Conservation (phyloP, 2,329 filamentous ascomycete genomes). For the Colletotrichum tropicicola region DNA sequence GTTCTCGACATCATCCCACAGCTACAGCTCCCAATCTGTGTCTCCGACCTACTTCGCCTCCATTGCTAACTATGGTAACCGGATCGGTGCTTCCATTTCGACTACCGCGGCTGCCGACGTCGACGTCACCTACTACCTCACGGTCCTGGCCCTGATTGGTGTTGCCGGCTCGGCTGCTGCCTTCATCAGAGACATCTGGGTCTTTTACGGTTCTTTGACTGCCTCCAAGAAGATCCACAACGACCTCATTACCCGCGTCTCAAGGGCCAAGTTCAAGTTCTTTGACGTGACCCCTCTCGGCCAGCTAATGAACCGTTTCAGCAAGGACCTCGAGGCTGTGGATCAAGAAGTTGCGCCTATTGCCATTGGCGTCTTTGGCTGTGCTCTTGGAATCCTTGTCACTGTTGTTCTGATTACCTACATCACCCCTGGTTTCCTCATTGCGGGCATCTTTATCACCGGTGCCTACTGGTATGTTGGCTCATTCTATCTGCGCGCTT, state of each 20-base stretch:
- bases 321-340: conserved; percentile 93
- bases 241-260: conserved; percentile 79
- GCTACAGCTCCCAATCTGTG: conserved; percentile 43
- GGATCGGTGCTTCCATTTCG: conserved; percentile 42
- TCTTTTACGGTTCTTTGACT: conserved; percentile 91
- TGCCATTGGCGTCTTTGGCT: conserved; percentile 79
- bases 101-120: conserved; percentile 62
- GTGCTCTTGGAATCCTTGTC: conserved; percentile 74
- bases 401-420: conserved; percentile 87
- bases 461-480: conserved; percentile 84
- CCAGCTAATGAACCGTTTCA: conserved; percentile 98
- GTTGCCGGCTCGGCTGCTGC: conserved; percentile 82
- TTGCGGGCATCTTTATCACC: conserved; percentile 87
- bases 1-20: conserved; percentile 46
- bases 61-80: conserved; percentile 47
- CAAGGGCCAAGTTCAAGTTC: conserved; percentile 94
- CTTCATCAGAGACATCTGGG: conserved; percentile 82
- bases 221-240: conserved; percentile 88
- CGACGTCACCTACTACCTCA: conserved; percentile 84
- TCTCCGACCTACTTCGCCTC: conserved; percentile 50
- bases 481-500: conserved; percentile 88
- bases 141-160: conserved; percentile 83
- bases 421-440: conserved; percentile 90
- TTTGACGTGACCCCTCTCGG: conserved; percentile 96
- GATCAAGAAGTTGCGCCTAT: conserved; percentile 96